Conservation (phyloP, 345 rosid genomes). For the Eucalyptus melliodora region DNA sequence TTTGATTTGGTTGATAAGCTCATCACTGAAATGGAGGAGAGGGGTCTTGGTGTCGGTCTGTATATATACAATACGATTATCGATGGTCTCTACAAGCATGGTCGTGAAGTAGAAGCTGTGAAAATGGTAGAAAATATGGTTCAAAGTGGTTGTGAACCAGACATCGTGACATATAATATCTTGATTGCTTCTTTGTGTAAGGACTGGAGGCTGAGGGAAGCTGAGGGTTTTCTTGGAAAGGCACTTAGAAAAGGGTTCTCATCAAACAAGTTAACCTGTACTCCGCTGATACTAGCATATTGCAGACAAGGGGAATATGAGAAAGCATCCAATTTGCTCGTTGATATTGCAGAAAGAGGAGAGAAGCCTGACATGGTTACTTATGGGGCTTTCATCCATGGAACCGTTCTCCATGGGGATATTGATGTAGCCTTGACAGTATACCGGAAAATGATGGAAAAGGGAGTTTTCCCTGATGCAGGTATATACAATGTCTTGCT, state of each 20-base stretch:
- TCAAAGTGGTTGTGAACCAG: constrained; percentile 49
- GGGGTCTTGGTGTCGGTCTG: constrained; percentile 35
- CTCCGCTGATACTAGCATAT: constrained; percentile 47
- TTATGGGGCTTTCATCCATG: constrained; percentile 72
- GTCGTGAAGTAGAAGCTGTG: constrained; percentile 11
- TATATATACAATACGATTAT: constrained; percentile 39
- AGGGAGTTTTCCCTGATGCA: constrained; percentile 66
- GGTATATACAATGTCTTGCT: constrained; percentile 74
- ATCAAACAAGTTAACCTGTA: constrained; percentile 36
- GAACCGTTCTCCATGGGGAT: constrained; percentile 53
- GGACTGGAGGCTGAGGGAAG: constrained; percentile 38
- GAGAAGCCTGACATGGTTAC: constrained; percentile 55
- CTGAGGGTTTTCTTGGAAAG: constrained; percentile 42
- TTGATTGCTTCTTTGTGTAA: constrained; percentile 48
- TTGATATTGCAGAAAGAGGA: constrained; percentile 68
- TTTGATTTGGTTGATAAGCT: constrained; percentile 40
- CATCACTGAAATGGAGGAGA: constrained; percentile 54
- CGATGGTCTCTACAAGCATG: constrained; percentile 46
- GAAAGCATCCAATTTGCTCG: constrained; percentile 39
- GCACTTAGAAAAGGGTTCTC: constrained; percentile 37
- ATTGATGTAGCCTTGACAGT: constrained; percentile 53
- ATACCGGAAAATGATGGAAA: constrained; percentile 40
- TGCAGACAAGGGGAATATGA: constrained; percentile 32
- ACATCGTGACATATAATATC: constrained; percentile 52
- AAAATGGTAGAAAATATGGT: constrained; percentile 40